A percentile compares a stretch with the other conserved stretches of the same genome.
phyloP scores from a whole-genome alignment of 768 basidiomycete genomes.

The Calocybe cyanea region DNA sequence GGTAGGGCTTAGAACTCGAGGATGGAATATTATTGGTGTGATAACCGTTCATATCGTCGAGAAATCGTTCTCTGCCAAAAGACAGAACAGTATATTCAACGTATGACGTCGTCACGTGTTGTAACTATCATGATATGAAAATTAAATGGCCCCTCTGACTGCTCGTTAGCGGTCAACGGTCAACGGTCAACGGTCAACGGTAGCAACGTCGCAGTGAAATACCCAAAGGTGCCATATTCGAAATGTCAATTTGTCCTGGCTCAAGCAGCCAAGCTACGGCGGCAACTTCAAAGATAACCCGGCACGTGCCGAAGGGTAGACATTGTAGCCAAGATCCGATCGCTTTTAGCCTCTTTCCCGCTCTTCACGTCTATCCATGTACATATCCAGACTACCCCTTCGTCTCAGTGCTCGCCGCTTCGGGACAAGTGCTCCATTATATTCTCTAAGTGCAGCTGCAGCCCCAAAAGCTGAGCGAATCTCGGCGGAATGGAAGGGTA shows the following conservation, averaged over 20 bases:
- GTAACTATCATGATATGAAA: too few species aligned
- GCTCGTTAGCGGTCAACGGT: too few species aligned
- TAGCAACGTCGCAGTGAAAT: too few species aligned
- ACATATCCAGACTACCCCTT: constrained; percentile 27
- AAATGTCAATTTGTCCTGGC: constrained; percentile 12
- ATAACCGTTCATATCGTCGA: constrained; percentile 27
- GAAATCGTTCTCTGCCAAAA: too few species aligned
- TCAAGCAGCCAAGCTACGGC: constrained; percentile 16
- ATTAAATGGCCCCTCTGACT: too few species aligned
- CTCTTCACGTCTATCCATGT: constrained; percentile 22
- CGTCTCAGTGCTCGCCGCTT: constrained; percentile 30
- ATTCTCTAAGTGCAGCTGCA: constrained; percentile 50
- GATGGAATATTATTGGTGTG: constrained; percentile 27
- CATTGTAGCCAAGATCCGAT: constrained; percentile 1
- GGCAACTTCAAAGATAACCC: too few species aligned
- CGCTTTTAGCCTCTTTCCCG: background rate
- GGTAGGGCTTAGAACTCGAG: constrained; percentile 30
- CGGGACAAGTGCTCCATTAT: constrained; percentile 42
- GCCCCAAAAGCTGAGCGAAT: constrained; percentile 64
- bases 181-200: too few species aligned
- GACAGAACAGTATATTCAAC: too few species aligned
- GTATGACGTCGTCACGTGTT: too few species aligned
- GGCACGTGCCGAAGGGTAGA: too few species aligned
- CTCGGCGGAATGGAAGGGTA: constrained; percentile 81
- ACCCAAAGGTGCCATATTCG: too few species aligned